Conservation (phyloP, 345 rosid species). For the Citrus australasica region DNA sequence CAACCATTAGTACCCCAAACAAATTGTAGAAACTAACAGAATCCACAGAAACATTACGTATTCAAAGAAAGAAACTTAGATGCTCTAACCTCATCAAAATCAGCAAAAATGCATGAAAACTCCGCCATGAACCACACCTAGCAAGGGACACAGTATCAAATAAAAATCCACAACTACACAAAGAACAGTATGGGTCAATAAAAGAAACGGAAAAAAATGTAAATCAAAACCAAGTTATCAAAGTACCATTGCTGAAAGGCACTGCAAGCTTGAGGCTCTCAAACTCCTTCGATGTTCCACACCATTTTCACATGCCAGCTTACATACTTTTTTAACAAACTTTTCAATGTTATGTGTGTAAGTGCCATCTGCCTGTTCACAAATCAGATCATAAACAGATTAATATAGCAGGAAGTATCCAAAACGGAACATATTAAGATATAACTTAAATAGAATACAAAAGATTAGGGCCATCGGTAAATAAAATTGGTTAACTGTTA, state of each 20-base stretch:
- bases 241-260: constrained; percentile 91
- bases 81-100: constrained; percentile 73
- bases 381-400: constrained; percentile 15
- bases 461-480: background rate
- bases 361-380: constrained; percentile 71
- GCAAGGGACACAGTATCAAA: constrained; percentile 16
- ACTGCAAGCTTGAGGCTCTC: constrained; percentile 82
- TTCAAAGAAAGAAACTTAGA: background rate
- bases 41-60: background rate
- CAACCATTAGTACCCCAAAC: background rate
- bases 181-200: background rate
- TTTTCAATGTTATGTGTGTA: constrained; percentile 74
- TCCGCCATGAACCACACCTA: constrained; percentile 95
- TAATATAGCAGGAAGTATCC: background rate
- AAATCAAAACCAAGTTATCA: background rate
- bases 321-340: constrained; percentile 65
- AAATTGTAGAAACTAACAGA: background rate
- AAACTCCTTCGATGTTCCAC: constrained; percentile 45
- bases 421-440: background rate
- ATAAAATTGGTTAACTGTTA: background rate
- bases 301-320: constrained; percentile 53
- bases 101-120: constrained; percentile 66
- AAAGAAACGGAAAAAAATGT: background rate
- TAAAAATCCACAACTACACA: background rate
- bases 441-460: background rate